phyloP scores from a whole-genome alignment of 2,329 filamentous ascomycete genomes.

The Cladosporium austrohemisphaericum region DNA sequence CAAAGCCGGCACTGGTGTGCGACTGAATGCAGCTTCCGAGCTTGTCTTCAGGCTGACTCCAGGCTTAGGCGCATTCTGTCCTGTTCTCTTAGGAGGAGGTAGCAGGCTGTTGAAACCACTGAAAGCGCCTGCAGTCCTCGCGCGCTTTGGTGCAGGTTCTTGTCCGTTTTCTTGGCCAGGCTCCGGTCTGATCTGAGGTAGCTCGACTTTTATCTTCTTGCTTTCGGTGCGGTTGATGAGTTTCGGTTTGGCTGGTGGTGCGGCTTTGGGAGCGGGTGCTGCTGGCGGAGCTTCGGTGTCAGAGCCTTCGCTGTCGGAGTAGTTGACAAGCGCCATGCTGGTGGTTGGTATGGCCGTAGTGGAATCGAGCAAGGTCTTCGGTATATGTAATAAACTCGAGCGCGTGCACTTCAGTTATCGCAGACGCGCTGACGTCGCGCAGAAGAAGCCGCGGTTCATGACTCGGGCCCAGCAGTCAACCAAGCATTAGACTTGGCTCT shows the following conservation, averaged over 20 bases:
- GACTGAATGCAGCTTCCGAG: constrained; percentile 73
- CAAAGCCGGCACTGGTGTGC: constrained; percentile 53
- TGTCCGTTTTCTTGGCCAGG: constrained; percentile 38
- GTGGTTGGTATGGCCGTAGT: background rate
- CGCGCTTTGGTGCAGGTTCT: constrained; percentile 67
- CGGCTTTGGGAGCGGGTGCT: constrained; percentile 24
- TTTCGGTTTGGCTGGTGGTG: constrained; percentile 38
- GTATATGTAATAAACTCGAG: too few relatives aligned
- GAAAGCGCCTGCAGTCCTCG: constrained; percentile 63
- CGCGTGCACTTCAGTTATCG: too few relatives aligned
- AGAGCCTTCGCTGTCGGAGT: constrained; percentile 73
- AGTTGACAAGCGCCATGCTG: constrained; percentile 73
- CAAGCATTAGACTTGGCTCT: background rate
- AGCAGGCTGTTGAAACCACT: constrained; percentile 82
- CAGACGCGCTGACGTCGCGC: constrained; percentile 11
- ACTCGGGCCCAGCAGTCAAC: constrained; percentile 8
- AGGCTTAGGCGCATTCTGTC: constrained; percentile 42
- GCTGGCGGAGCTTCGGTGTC: constrained; percentile 45
- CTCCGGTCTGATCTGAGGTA: constrained; percentile 55
- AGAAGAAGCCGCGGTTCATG: background rate
- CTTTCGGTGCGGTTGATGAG: constrained; percentile 60
- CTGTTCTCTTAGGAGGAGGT: constrained; percentile 69
- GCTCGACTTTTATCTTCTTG: constrained; percentile 80
- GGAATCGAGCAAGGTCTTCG: too few relatives aligned
- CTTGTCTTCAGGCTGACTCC: constrained; percentile 78